Conservation (phyloP, 208 protist genomes). For the Wallacemonas sp. region DNA sequence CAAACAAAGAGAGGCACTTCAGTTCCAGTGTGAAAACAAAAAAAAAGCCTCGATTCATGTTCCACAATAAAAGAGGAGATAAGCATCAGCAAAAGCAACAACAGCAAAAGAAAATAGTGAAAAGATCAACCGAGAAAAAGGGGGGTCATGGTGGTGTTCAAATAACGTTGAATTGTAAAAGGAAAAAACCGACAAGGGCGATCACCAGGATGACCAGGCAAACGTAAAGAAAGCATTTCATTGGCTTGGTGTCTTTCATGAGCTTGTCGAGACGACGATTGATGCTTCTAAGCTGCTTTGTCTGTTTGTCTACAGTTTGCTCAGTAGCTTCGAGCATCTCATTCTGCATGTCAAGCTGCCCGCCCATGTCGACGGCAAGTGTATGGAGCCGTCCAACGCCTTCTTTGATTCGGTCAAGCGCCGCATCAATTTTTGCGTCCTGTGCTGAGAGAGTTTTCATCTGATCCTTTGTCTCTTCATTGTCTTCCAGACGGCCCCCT, state of each 20-base stretch:
- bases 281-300: constrained; percentile 42
- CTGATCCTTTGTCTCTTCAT: constrained; percentile 52
- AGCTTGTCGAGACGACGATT: constrained; percentile 57
- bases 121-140: too few relatives aligned
- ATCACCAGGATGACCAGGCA: constrained; percentile 61
- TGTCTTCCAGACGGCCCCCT: constrained; percentile 63
- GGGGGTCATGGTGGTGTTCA: constrained; percentile 8
- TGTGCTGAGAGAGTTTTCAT: constrained; percentile 64
- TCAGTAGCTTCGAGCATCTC: constrained; percentile 67
- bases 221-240: constrained; percentile 68
- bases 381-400: constrained; percentile 54
- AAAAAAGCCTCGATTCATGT: too few relatives aligned
- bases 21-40: too few relatives aligned
- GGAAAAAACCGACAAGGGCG: constrained; percentile 61
- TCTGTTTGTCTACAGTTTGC: constrained; percentile 52
- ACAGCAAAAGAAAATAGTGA: too few relatives aligned
- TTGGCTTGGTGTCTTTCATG: constrained; percentile 56
- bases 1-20: too few relatives aligned
- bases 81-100: too few relatives aligned
- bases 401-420: constrained; percentile 56
- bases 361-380: constrained; percentile 56
- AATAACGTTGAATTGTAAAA: constrained; percentile 73
- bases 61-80: too few relatives aligned
- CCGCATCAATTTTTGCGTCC: constrained; percentile 68
- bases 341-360: constrained; percentile 71